Evolutionary conservation across 768 basidiomycete genomes (phyloP).

Genomic region (Hypholoma sublateritium): DNA sequence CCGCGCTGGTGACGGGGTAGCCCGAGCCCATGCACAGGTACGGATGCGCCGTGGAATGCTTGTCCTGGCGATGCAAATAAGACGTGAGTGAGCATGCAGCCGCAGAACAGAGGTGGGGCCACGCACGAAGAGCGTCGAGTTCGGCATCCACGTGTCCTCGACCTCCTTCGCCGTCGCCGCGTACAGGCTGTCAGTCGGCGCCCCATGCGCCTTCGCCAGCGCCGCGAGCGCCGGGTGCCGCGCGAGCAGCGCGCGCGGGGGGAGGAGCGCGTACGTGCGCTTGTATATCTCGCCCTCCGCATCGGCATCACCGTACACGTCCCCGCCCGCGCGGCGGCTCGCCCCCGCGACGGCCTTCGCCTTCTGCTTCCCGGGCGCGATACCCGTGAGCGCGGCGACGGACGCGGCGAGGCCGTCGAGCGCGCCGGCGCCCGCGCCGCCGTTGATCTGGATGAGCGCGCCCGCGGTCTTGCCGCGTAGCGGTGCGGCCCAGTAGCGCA

Average conservation of each 20-base stretch:
- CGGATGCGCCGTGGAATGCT: conserved; percentile 8
- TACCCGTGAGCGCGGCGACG: not conserved
- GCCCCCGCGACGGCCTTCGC: not conserved
- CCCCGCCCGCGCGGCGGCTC: not conserved
- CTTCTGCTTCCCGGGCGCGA: not conserved
- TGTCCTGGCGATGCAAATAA: conserved; percentile 3
- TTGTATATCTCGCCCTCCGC: conserved; percentile 2
- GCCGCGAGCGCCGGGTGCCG: conserved; percentile 4
- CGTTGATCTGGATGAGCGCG: conserved; percentile 2
- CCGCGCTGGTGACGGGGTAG: conserved; percentile 7
- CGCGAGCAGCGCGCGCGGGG: conserved; percentile 1
- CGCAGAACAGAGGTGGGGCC: not conserved
- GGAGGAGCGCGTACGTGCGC: conserved; percentile 2
- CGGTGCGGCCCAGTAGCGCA: conserved; percentile 15
- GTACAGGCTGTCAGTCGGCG: not conserved
- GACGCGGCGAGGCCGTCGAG: too few relatives aligned
- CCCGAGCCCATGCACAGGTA: not conserved
- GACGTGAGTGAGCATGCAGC: not conserved
- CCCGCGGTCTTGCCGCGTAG: conserved; percentile 10
- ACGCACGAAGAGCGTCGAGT: conserved; percentile 20
- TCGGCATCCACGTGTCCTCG: conserved; percentile 18
- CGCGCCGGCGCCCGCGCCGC: not conserved
- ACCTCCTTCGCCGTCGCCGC: conserved; percentile 10
- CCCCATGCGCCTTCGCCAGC: not conserved
- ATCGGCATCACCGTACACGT: not conserved